Base-by-base conservation (phyloP, 1,139 yeast genomes). In the Diutina neorugosa region DNA sequence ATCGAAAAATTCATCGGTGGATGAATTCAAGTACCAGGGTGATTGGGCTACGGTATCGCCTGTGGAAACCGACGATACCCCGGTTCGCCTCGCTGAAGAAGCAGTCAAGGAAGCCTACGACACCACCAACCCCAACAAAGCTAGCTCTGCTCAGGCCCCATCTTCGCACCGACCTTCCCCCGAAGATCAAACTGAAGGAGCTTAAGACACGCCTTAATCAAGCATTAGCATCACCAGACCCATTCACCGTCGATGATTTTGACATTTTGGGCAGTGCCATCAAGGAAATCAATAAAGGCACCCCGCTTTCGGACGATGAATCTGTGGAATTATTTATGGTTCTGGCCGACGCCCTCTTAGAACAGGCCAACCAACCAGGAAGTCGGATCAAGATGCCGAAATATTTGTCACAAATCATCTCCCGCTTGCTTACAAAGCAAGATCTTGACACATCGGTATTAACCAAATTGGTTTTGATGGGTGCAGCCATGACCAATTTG, bases 231-330 rank as follows among this genome's bases (percentile, higher is more conserved):
- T n/a, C 23, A 23, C 18, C 31, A 9, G 14, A 21, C 11, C 48
- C 48, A 11, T 27, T 46, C 2, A 46, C 50, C 19, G 11, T 5
- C 20, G 50, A 46, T n/a, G 50, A 46, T 11, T 27, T 21, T 16
- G n/a, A 11, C 21, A 46, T 46, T 11, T 7, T 46, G 4, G 6
- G 18, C 5, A 16, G n/a, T 16, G 40, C 27, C 7, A 3, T 46
- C 40, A 7, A 8, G 21, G 50, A 46, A 16, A 46, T 46, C 16
- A 27, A 46, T n/a, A 46, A 46, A n/a, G 50, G 50, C 31, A 46
- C 31, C 3, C 40, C 50, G 6, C 27, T 46, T 34, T 14, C 40
- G 7, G 18, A 12, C 5, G 40, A 46, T 7, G 50, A 46, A 14
- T 18, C 16, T 14, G 20, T 46, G 21, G 23, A n/a, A 1, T n/a